Conservation (phyloP, 2,329 filamentous ascomycete species). For the Trichoderma sp. region DNA sequence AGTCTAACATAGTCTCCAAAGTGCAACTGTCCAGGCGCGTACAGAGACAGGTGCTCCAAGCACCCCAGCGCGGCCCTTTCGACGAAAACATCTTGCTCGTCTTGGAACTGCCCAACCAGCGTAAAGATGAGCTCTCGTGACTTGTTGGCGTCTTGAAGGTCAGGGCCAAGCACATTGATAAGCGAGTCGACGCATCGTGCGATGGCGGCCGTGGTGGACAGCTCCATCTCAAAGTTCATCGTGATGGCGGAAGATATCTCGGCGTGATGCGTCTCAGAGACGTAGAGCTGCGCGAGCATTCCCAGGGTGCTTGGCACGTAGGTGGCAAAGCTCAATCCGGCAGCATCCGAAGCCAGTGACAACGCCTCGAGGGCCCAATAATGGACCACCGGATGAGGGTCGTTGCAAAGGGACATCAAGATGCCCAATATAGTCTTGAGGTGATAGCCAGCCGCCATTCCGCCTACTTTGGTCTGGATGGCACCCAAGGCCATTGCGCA, state of each 20-base stretch:
- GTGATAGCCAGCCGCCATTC: conserved; percentile 96
- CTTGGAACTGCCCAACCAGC: conserved; percentile 78
- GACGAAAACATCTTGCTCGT: conserved; percentile 70
- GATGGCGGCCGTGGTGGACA: conserved; percentile 79
- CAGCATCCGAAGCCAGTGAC: conserved; percentile 83
- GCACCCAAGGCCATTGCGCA: conserved; percentile 91
- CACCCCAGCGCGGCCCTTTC: conserved; percentile 79
- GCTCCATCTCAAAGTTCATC: conserved; percentile 86
- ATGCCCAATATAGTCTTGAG: conserved; percentile 97
- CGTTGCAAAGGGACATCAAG: conserved; percentile 94
- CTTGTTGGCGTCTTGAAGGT: conserved; percentile 89
- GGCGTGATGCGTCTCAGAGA: conserved; percentile 85
- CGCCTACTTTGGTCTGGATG: conserved; percentile 93
- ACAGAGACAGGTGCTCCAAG: conserved; percentile 87
- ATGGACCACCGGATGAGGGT: conserved; percentile 92
- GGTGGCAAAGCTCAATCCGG: conserved; percentile 85
- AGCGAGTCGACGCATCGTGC: conserved; percentile 90
- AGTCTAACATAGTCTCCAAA: conserved; percentile 81
- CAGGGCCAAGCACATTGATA: conserved; percentile 93
- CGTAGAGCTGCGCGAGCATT: conserved; percentile 91
- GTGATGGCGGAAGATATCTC: conserved; percentile 78
- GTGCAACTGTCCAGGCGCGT: conserved; percentile 84
- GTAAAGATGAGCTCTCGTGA: conserved; percentile 90
- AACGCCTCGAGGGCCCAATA: conserved; percentile 94
- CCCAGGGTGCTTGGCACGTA: conserved; percentile 90